These are phyloP conservation scores for Oropetium thomaeum DNA, from an alignment of 176 grass and related monocot species.

Conservation along the genomic window DNA sequence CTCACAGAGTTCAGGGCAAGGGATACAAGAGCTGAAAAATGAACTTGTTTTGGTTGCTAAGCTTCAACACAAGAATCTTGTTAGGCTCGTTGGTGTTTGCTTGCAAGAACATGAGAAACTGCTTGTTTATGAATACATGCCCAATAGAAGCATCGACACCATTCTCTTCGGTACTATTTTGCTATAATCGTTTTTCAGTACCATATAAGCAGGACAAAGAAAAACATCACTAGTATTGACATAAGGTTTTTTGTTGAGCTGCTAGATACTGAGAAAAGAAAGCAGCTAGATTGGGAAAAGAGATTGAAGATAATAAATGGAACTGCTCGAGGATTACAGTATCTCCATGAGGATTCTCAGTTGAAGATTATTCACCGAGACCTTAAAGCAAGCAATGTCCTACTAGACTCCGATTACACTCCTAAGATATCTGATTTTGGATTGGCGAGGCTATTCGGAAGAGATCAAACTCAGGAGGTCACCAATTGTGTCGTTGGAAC, in stretches of 20 bases:
- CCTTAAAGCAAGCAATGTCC: slow-evolving; percentile 34
- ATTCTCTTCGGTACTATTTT: slow-evolving; percentile 36
- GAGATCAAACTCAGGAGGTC: slow-evolving; percentile 40
- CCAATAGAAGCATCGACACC: slow-evolving; percentile 47
- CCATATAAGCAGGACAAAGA: not conserved
- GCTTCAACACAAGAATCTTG: slow-evolving; percentile 52
- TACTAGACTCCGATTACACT: slow-evolving; percentile 44
- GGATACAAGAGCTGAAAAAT: slow-evolving; percentile 44
- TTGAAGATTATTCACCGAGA: slow-evolving; percentile 49
- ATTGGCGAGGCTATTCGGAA: slow-evolving; percentile 49
- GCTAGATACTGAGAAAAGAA: slow-evolving; percentile 37
- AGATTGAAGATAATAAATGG: slow-evolving; percentile 39
- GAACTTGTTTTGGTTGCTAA: slow-evolving; percentile 47
- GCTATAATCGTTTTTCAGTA: not conserved
- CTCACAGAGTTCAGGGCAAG: slow-evolving; percentile 32
- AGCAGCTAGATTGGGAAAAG: slow-evolving; percentile 35
- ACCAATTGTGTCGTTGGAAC: slow-evolving; percentile 60
- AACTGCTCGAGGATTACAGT: slow-evolving; percentile 50
- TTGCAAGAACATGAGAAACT: slow-evolving; percentile 39
- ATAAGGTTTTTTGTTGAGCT: not conserved
- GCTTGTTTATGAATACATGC: slow-evolving; percentile 52
- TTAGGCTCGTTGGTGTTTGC: slow-evolving; percentile 44
- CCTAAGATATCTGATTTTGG: slow-evolving; percentile 78
- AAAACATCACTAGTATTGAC: no score
- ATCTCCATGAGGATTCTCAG: slow-evolving; percentile 70